These are phyloP conservation scores for Polytrichum formosum DNA, from an alignment of 225 moss, liverwort and hornwort genomes.

Conservation along the genomic window DNA sequence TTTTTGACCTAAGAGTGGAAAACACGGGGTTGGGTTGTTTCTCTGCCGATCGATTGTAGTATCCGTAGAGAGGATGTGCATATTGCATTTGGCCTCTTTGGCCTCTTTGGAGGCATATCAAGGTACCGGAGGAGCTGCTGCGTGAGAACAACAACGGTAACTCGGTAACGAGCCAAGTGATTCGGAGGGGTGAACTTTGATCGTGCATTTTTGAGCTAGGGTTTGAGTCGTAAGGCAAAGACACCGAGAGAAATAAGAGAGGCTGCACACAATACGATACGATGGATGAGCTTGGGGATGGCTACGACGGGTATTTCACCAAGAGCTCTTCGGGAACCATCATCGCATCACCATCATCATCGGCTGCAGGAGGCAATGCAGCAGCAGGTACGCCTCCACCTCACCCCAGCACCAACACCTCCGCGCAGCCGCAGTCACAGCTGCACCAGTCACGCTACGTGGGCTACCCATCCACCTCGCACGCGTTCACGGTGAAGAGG, in stretches of 20 bases:
- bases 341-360: neutral
- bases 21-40: too few species aligned
- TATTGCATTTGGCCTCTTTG: too few species aligned
- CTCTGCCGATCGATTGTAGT: too few species aligned
- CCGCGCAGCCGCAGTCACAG: constrained; percentile 14
- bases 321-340: neutral
- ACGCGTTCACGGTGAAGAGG: constrained; percentile 9
- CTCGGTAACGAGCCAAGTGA: too few species aligned
- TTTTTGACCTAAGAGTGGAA: too few species aligned
- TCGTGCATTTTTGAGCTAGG: neutral
- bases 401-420: neutral
- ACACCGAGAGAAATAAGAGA: neutral
- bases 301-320: neutral
- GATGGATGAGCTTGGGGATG: neutral
- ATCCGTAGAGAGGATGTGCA: too few species aligned
- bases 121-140: too few species aligned
- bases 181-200: neutral
- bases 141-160: too few species aligned
- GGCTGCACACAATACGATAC: neutral
- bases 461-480: constrained; percentile 6
- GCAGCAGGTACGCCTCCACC: constrained; percentile 4
- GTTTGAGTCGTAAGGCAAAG: neutral
- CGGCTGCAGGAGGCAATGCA: too few species aligned
- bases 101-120: too few species aligned
- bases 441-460: constrained; percentile 12